A percentile compares a stretch with the other conserved stretches of the same genome.
These are phyloP conservation scores for Paramecium primaurelia DNA, from an alignment of 73 alveolate genomes.

Conservation along the genomic window DNA sequence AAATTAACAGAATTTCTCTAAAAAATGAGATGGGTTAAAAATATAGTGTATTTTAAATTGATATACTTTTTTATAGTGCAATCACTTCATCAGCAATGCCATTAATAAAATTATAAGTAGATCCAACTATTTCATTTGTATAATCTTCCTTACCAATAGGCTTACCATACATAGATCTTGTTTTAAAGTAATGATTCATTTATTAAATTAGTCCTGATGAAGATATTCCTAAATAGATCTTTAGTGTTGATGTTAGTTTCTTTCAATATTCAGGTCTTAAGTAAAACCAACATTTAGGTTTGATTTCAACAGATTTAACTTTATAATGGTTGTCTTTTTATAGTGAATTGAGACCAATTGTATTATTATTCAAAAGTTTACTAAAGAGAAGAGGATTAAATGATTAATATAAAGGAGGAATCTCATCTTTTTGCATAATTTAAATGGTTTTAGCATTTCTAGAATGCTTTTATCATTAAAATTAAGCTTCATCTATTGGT, in stretches of 20 bases:
- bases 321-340: constrained; percentile 42
- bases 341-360: constrained; percentile 18
- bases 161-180: neutral
- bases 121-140: neutral
- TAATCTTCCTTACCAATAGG: neutral
- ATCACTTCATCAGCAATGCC: neutral
- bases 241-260: constrained; percentile 53
- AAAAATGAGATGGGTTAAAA: constrained; percentile 50
- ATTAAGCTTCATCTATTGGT: constrained; percentile 25
- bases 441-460: constrained; percentile 27
- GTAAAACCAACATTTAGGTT: constrained; percentile 30
- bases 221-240: neutral
- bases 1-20: neutral
- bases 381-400: constrained; percentile 21
- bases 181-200: neutral
- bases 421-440: constrained; percentile 7
- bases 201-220: neutral
- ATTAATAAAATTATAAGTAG: neutral
- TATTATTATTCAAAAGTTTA: neutral
- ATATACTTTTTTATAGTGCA: neutral
- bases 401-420: constrained; percentile 40
- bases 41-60: neutral
- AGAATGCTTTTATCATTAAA: constrained; percentile 4
- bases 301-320: constrained; percentile 33
- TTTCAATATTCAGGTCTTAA: constrained; percentile 36